Evolutionary conservation across 2,329 filamentous ascomycete genomes (phyloP).

Genomic region (Beauveria caledonica): DNA sequence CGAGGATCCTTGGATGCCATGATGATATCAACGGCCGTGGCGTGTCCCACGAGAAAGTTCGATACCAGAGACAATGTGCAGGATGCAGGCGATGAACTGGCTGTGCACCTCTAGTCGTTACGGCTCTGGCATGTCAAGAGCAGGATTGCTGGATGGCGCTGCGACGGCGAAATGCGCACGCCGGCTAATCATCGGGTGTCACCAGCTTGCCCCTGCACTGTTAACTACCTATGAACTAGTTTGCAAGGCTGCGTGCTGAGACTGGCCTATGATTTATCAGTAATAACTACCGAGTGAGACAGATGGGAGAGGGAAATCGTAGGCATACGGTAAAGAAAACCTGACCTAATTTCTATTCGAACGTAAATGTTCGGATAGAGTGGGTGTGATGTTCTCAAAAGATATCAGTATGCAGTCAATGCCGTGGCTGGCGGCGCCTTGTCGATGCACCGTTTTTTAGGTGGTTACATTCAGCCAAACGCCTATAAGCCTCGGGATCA

Average conservation of each 20-base stretch:
- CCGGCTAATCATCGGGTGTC: conserved; percentile 16
- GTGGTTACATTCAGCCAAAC: neutral
- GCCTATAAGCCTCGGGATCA: neutral
- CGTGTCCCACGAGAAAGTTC: neutral
- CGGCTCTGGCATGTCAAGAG: conserved; percentile 9
- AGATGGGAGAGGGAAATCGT: too few species aligned
- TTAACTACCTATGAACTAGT: neutral
- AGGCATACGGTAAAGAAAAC: neutral
- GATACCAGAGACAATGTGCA: conserved; percentile 11
- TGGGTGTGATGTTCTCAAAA: neutral
- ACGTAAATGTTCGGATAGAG: neutral
- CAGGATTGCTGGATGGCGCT: conserved; percentile 2
- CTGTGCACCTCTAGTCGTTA: conserved; percentile 7
- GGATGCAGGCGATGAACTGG: neutral
- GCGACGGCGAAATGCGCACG: conserved; percentile 5
- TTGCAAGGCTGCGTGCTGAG: too few species aligned
- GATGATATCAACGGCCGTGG: conserved; percentile 16
- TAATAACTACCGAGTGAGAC: too few species aligned
- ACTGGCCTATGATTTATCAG: too few species aligned
- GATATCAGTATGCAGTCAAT: neutral
- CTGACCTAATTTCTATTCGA: neutral
- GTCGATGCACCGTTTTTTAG: neutral
- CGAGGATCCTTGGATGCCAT: conserved; percentile 43
- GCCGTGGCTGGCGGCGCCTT: too few species aligned
- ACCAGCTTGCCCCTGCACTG: neutral